Conservation (phyloP, 2,329 filamentous ascomycete species). For the Cladosporium sp. region DNA sequence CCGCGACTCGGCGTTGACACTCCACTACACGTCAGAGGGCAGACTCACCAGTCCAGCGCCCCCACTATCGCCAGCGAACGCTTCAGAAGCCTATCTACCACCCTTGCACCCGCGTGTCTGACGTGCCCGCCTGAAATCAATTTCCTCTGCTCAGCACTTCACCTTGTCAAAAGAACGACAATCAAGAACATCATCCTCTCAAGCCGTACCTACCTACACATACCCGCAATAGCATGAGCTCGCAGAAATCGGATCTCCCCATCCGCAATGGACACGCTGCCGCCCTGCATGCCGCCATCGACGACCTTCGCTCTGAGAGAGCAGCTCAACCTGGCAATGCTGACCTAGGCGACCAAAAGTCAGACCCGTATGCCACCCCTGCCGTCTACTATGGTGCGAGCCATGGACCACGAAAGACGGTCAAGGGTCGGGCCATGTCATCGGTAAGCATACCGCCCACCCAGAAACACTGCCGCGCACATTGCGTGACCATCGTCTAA, state of each 20-base stretch:
- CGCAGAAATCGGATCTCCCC: constrained; percentile 29
- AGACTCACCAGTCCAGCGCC: background rate
- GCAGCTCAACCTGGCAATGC: constrained; percentile 11
- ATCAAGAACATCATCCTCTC: background rate
- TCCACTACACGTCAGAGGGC: background rate
- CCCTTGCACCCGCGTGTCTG: background rate
- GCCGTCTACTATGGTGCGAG: constrained; percentile 58
- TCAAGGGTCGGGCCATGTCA: constrained; percentile 51
- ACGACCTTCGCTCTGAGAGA: constrained; percentile 13
- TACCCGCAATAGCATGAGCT: constrained; percentile 29
- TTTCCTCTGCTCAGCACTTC: background rate
- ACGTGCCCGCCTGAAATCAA: background rate
- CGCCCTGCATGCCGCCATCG: constrained; percentile 6
- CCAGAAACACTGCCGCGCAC: constrained; percentile 2
- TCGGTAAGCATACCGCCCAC: constrained; percentile 41
- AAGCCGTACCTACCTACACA: constrained; percentile 4
- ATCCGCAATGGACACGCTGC: constrained; percentile 14
- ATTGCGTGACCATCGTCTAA: constrained; percentile 10
- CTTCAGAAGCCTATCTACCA: constrained; percentile 3
- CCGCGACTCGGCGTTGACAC: background rate
- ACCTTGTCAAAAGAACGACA: background rate
- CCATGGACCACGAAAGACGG: constrained; percentile 43
- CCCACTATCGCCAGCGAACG: constrained; percentile 1
- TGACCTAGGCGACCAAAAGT: constrained; percentile 14
- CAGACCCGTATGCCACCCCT: constrained; percentile 56